Base-by-base conservation (phyloP, 164 flowering plant genomes). In the Magnolia kwangsiensis region DNA sequence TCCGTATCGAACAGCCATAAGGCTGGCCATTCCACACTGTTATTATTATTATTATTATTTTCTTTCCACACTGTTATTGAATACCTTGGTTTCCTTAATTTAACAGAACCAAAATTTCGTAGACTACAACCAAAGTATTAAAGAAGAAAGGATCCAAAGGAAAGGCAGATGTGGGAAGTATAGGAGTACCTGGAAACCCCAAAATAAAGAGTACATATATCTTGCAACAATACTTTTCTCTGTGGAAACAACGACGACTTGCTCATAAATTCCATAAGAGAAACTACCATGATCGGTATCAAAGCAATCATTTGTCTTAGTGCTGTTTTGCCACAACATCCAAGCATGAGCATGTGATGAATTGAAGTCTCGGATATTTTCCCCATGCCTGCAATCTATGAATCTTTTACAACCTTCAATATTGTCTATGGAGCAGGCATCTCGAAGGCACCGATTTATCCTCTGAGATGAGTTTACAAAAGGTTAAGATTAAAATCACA, bases 141-240 rank as follows among this genome's bases (percentile, higher is more conserved):
- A 67, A n/a, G 58, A 2, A 29, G 24, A 27, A 24, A 55, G 63
- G 6, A 19, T 37, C 45, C 45, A 37, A 37, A 37, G 45, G 45
- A 37, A 37, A 55, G 68, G 37, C 10, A 72, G 73, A 24, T 7
- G 58, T 27, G 4, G 24, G 31, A 65, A 55, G 59, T 8, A 21
- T 23, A 51, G 29, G 27, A 51, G 31, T 89, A 93, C 97, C 98
- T 92, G 98, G 78, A 94, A 94, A 27, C 98, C 98, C 98, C 98
- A 94, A 75, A 92, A 92, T 29, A 92, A 78, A 63, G 97, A 89
- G 79, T 91, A 94, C 7, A 84, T 65, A 71, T 94, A 94, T 89
- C 92, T 89, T 24, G 80, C 86, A 51, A 79, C 7, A 0, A 84
- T 50, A 72, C 82, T 86, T 4, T 8, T n/a, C 31, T 82, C 21